These are phyloP conservation scores for Pachyrhizus erosus DNA, from an alignment of 306 rosid genomes.

Conservation along the genomic window DNA sequence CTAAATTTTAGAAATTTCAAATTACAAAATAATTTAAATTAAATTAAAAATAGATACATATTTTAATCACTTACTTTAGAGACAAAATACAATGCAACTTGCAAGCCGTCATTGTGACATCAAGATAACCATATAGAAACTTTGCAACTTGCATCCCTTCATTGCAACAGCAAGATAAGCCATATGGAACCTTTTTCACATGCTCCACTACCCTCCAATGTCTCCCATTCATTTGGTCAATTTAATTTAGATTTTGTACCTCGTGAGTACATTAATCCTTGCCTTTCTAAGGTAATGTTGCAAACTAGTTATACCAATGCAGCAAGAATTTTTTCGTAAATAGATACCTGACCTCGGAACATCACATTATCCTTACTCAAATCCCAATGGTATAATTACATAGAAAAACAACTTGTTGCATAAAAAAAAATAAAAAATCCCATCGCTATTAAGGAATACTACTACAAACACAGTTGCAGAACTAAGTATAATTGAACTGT, in stretches of 20 bases:
- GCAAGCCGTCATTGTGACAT: neutral
- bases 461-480: neutral
- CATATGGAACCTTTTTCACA: slow-evolving; percentile 32
- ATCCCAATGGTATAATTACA: neutral
- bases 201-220: neutral
- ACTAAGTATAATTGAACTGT: neutral
- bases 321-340: neutral
- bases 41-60: neutral
- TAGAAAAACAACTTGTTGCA: neutral
- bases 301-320: neutral
- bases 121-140: neutral
- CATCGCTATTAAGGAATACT: slow-evolving; percentile 30
- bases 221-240: neutral
- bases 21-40: neutral
- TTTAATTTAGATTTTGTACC: neutral
- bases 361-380: slow-evolving; percentile 32
- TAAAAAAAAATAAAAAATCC: slow-evolving; percentile 17
- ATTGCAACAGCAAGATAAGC: neutral
- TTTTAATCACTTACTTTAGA: neutral
- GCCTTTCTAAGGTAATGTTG: neutral
- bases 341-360: slow-evolving; percentile 27
- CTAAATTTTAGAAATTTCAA: neutral
- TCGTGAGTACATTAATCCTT: neutral
- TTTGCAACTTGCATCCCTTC: slow-evolving; percentile 30
- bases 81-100: slow-evolving; percentile 14